phyloP scores from a whole-genome alignment of 2,329 filamentous ascomycete species.

The Aspergillus neoniger region DNA sequence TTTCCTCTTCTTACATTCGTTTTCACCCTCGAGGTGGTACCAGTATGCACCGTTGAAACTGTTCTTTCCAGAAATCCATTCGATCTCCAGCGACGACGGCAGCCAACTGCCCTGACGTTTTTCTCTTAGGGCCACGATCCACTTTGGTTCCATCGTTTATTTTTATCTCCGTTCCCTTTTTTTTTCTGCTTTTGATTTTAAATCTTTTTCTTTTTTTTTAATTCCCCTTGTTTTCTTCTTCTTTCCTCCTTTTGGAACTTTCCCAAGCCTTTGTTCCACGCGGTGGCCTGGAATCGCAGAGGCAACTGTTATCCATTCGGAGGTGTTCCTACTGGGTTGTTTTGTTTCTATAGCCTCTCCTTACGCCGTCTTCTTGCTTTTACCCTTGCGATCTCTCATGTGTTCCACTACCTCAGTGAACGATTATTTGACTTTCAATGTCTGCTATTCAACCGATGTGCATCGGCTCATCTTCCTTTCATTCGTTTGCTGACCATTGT shows the following conservation, averaged over 20 bases:
- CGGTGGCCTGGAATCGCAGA: slow-evolving; percentile 19
- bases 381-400: slow-evolving; percentile 12
- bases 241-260: slow-evolving; percentile 7
- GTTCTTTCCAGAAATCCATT: slow-evolving; percentile 24
- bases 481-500: slow-evolving; percentile 18
- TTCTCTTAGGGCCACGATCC: slow-evolving; percentile 17
- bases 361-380: slow-evolving; percentile 7
- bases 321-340: slow-evolving; percentile 11
- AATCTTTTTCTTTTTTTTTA: slow-evolving; percentile 3
- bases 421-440: slow-evolving; percentile 25
- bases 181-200: slow-evolving; percentile 12
- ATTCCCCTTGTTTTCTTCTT: neutral
- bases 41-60: slow-evolving; percentile 29
- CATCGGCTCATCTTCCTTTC: slow-evolving; percentile 17
- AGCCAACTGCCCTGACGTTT: slow-evolving; percentile 18
- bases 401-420: slow-evolving; percentile 13
- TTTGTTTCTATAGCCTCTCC: slow-evolving; percentile 11
- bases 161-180: slow-evolving; percentile 11
- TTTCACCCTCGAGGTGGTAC: slow-evolving; percentile 19
- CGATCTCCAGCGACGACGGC: slow-evolving; percentile 22
- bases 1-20: slow-evolving; percentile 20
- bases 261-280: slow-evolving; percentile 4
- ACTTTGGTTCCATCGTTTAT: slow-evolving; percentile 18
- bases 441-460: slow-evolving; percentile 24
- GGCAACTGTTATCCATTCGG: slow-evolving; percentile 14